Evolutionary conservation across 225 moss, liverwort and hornwort species (phyloP).

Genomic region (Marchantia polymorpha): DNA sequence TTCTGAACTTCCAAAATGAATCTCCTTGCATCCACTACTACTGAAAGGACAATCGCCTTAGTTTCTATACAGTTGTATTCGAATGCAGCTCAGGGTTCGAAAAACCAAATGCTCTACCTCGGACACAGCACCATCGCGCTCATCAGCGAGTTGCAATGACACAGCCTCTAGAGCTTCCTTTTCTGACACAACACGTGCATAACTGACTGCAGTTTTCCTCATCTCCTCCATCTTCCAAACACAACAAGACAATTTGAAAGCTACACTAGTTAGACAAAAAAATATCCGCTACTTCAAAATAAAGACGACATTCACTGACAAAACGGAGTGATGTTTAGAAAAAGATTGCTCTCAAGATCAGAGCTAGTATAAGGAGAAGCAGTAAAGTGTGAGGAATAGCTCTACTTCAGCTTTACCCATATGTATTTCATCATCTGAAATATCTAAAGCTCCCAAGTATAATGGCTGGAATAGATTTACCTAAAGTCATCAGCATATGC

Average conservation of each 20-base stretch:
- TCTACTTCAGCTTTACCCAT: too few species aligned
- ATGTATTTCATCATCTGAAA: too few species aligned
- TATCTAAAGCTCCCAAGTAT: not conserved
- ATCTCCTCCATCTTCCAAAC: slow-evolving; percentile 47
- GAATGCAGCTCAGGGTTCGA: too few species aligned
- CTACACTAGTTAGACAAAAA: not conserved
- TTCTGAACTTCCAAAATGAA: not conserved
- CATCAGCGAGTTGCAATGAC: slow-evolving; percentile 76
- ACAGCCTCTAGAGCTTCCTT: slow-evolving; percentile 83
- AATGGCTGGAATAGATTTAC: too few species aligned
- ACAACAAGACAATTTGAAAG: not conserved
- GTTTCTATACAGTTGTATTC: too few species aligned
- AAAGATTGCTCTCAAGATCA: not conserved
- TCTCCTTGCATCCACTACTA: not conserved
- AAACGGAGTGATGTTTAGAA: not conserved
- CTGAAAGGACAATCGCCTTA: too few species aligned
- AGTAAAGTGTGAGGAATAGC: too few species aligned
- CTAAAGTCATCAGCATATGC: too few species aligned
- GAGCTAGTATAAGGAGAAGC: too few species aligned
- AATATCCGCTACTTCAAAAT: not conserved
- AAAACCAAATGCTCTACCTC: slow-evolving; percentile 41
- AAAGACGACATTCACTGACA: too few species aligned
- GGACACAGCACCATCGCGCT: slow-evolving; percentile 67
- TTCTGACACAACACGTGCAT: slow-evolving; percentile 50
- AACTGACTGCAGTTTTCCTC: slow-evolving; percentile 43